Evolutionary conservation across 768 basidiomycete species (phyloP).

Genomic region (Termitomyces sp.): DNA sequence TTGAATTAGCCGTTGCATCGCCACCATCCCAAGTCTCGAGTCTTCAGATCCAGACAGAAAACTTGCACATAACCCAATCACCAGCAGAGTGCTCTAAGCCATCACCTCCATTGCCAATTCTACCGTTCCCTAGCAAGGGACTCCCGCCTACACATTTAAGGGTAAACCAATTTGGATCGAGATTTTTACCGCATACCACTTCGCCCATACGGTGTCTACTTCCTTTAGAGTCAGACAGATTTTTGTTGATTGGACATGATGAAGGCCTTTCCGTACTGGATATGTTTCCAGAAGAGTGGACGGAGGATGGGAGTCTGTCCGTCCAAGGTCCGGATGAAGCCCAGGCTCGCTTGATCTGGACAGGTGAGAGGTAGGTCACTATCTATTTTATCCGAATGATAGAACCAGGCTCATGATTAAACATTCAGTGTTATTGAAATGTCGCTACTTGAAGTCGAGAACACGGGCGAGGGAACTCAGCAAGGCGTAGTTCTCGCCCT

Average conservation of each 20-base stretch:
- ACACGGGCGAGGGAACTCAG: conserved; percentile 44
- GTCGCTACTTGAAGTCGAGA: conserved; percentile 70
- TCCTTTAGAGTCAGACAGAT: conserved; percentile 60
- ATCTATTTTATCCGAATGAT: neutral
- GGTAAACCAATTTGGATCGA: conserved; percentile 78
- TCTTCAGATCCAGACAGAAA: conserved; percentile 44
- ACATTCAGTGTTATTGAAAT: conserved; percentile 69
- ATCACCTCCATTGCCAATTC: conserved; percentile 34
- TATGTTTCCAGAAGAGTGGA: conserved; percentile 77
- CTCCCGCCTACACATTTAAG: conserved; percentile 64
- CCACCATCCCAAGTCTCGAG: conserved; percentile 6
- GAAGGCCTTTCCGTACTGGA: conserved; percentile 80
- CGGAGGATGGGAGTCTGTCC: conserved; percentile 43
- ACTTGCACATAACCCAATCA: conserved; percentile 30
- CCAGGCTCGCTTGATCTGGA: conserved; percentile 65
- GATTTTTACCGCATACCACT: conserved; percentile 80
- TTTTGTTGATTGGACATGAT: conserved; percentile 79
- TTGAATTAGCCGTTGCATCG: conserved; percentile 11
- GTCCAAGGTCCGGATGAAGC: conserved; percentile 73
- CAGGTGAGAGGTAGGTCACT: conserved; percentile 66
- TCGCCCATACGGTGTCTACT: conserved; percentile 74
- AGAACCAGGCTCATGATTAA: neutral
- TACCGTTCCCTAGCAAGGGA: conserved; percentile 47
- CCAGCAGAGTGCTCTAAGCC: conserved; percentile 20
- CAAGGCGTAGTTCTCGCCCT: conserved; percentile 79